These are phyloP conservation scores for Rasamsonia emersonii DNA, from an alignment of 2,329 filamentous ascomycete species.

Conservation along the genomic window DNA sequence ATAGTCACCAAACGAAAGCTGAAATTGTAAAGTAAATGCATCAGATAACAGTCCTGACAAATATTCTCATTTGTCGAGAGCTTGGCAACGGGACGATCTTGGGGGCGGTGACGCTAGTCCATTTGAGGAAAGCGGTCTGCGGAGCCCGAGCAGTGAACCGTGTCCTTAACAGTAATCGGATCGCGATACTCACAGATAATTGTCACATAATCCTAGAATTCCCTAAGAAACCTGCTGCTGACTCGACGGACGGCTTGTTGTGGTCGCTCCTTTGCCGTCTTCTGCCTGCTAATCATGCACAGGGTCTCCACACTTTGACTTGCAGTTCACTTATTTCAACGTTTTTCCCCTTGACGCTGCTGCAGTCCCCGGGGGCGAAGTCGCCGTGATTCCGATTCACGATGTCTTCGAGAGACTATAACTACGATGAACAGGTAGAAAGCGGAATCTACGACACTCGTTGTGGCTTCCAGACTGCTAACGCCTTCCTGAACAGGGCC, in stretches of 20 bases:
- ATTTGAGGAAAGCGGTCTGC: conserved; percentile 8
- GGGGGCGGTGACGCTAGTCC: background rate
- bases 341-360: no score
- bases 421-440: conserved; percentile 89
- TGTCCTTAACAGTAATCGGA: conserved; percentile 7
- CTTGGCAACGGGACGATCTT: background rate
- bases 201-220: no score
- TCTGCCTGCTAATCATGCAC: no score
- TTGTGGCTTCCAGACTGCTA: background rate
- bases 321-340: conserved; percentile 17
- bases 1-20: no score
- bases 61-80: background rate
- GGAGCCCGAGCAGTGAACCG: conserved; percentile 8
- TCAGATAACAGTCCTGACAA: no score
- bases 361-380: no score
- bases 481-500: conserved; percentile 48
- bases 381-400: conserved; percentile 21
- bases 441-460: conserved; percentile 9
- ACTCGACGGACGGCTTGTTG: no score
- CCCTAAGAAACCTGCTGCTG: no score
- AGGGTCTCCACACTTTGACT: conserved; percentile 5
- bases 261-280: no score
- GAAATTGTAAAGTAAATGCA: no score
- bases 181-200: background rate
- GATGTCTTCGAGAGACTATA: conserved; percentile 89